These are phyloP conservation scores for Rubia tinctorum DNA, from an alignment of 305 asterid species.

Conservation along the genomic window DNA sequence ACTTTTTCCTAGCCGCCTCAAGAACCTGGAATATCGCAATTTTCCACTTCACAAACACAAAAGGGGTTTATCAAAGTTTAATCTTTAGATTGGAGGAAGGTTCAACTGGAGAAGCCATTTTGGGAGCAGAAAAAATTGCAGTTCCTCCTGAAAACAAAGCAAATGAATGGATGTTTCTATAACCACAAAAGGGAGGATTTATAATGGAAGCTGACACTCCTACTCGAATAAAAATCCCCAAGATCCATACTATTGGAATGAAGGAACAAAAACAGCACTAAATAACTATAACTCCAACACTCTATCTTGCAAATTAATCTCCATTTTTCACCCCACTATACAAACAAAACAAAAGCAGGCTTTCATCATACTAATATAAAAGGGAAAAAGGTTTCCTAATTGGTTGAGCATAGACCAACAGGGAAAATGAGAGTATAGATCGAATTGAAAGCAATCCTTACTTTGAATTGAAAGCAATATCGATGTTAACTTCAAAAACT, in stretches of 20 bases:
- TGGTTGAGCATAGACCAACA: neutral
- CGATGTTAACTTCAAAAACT: no score
- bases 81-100: constrained; percentile 19
- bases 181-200: constrained; percentile 21
- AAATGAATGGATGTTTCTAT: constrained; percentile 37
- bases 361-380: neutral
- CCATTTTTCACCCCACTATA: constrained; percentile 14
- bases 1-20: no score
- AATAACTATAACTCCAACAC: constrained; percentile 14
- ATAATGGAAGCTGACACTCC: constrained; percentile 46
- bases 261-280: constrained; percentile 23
- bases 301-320: no score
- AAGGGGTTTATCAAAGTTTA: constrained; percentile 25
- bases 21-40: constrained; percentile 25
- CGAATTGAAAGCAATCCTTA: no score
- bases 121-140: constrained; percentile 40
- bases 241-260: constrained; percentile 48
- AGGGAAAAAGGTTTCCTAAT: neutral
- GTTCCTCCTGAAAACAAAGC: constrained; percentile 43
- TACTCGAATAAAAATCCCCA: constrained; percentile 26
- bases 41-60: no score
- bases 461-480: no score
- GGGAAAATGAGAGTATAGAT: no score
- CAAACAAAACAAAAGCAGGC: neutral
- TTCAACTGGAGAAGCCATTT: constrained; percentile 32